A percentile compares a stretch with the other conserved stretches of the same genome.
Conservation (phyloP, 805 yeast genomes). For the Starmerella vitae region DNA sequence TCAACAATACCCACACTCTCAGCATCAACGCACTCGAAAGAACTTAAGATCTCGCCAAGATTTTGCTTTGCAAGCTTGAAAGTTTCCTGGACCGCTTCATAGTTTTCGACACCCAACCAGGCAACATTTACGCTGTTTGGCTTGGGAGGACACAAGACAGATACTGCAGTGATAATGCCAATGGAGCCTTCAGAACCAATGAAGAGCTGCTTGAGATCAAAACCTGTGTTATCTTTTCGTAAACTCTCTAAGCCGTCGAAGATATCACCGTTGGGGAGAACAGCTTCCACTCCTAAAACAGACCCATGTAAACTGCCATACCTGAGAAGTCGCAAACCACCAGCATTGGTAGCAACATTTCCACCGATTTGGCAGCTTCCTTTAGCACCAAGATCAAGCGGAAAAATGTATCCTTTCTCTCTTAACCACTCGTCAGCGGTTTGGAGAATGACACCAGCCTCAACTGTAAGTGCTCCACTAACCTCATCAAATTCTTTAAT, state of each 20-base stretch:
- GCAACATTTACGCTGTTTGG: slow-evolving; percentile 80
- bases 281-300: slow-evolving; percentile 81
- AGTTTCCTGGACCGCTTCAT: slow-evolving; percentile 65
- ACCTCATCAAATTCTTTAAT: slow-evolving; percentile 66
- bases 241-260: slow-evolving; percentile 66
- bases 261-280: slow-evolving; percentile 73
- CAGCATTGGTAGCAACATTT: slow-evolving; percentile 91
- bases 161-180: slow-evolving; percentile 80
- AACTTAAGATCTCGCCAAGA: slow-evolving; percentile 71
- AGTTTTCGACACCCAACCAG: slow-evolving; percentile 64
- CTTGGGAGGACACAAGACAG: slow-evolving; percentile 77
- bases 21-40: slow-evolving; percentile 84
- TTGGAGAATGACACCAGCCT: slow-evolving; percentile 81
- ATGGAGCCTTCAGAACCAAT: slow-evolving; percentile 90
- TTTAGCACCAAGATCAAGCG: slow-evolving; percentile 86
- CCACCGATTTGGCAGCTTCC: slow-evolving; percentile 96
- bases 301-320: slow-evolving; percentile 89
- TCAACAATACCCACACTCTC: slow-evolving; percentile 36
- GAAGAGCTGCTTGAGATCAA: slow-evolving; percentile 79
- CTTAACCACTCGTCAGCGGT: slow-evolving; percentile 64
- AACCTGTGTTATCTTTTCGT: slow-evolving; percentile 91
- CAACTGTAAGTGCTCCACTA: slow-evolving; percentile 73
- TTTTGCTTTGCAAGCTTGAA: slow-evolving; percentile 68
- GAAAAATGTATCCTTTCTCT: slow-evolving; percentile 80
- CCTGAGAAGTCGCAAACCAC: slow-evolving; percentile 73